Evolutionary conservation across 2,329 filamentous ascomycete genomes (phyloP).

Genomic region (Dothistroma pini): DNA sequence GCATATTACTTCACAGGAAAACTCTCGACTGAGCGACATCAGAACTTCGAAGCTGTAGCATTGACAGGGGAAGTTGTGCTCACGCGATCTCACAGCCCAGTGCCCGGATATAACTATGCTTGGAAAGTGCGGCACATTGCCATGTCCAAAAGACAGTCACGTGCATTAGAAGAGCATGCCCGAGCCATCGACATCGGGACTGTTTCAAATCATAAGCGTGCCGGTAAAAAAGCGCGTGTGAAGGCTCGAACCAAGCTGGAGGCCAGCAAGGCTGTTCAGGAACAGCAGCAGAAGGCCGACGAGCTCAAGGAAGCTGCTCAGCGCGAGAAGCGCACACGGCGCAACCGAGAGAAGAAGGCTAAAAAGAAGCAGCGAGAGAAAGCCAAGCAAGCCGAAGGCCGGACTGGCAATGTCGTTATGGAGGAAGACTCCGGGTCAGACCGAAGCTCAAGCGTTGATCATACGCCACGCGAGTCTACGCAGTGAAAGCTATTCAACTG

Average conservation of each 20-base stretch:
- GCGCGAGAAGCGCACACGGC: constrained; percentile 32
- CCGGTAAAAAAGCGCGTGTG: constrained; percentile 34
- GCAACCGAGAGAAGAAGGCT: constrained; percentile 37
- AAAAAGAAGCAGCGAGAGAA: constrained; percentile 35
- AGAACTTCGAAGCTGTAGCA: constrained; percentile 16
- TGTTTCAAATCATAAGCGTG: constrained; percentile 25
- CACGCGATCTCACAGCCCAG: constrained; percentile 7
- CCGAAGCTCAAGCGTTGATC: not conserved
- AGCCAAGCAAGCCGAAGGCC: constrained; percentile 30
- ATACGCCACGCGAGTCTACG: not conserved
- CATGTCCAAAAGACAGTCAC: constrained; percentile 15
- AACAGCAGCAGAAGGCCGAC: constrained; percentile 24
- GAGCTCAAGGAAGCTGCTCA: constrained; percentile 31
- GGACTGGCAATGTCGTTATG: not conserved
- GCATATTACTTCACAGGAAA: constrained; percentile 22
- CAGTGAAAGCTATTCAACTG: not conserved
- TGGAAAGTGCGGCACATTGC: constrained; percentile 25
- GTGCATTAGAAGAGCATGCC: constrained; percentile 9
- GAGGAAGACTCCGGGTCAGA: not conserved
- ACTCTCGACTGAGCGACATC: not conserved
- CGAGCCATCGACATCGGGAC: constrained; percentile 4
- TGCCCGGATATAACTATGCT: constrained; percentile 20
- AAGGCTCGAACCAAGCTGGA: constrained; percentile 27
- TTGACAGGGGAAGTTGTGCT: constrained; percentile 20
- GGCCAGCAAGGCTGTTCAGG: constrained; percentile 20